These are phyloP conservation scores for Thraustotheca clavata DNA, from an alignment of 352 stramenopile species.

Conservation along the genomic window DNA sequence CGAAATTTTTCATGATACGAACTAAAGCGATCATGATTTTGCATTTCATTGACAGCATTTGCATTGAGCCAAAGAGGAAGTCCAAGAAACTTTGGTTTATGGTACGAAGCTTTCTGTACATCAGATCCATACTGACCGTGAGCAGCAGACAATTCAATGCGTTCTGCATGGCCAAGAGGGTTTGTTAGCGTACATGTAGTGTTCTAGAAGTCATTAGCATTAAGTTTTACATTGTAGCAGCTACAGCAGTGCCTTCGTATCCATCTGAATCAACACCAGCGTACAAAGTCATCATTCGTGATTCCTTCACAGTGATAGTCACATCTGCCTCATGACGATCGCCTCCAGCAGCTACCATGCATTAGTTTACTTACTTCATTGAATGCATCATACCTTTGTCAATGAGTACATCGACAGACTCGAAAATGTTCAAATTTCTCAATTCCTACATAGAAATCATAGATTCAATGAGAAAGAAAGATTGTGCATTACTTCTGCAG, in stretches of 20 bases:
- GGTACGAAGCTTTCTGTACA: slow-evolving; percentile 72
- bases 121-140: slow-evolving; percentile 82
- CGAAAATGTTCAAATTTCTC: slow-evolving; percentile 74
- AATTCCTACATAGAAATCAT: slow-evolving; percentile 47
- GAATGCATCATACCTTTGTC: slow-evolving; percentile 41
- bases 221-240: neutral
- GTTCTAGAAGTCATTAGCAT: slow-evolving; percentile 6
- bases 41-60: slow-evolving; percentile 69
- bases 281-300: slow-evolving; percentile 76
- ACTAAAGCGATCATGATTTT: slow-evolving; percentile 79
- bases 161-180: slow-evolving; percentile 74
- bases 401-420: slow-evolving; percentile 70
- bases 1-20: slow-evolving; percentile 86
- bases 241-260: slow-evolving; percentile 73
- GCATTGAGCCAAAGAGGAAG: slow-evolving; percentile 71
- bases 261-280: slow-evolving; percentile 77
- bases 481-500: slow-evolving; percentile 24
- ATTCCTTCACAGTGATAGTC: slow-evolving; percentile 83
- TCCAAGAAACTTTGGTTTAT: slow-evolving; percentile 81
- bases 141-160: slow-evolving; percentile 66
- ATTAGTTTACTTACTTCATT: neutral
- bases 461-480: slow-evolving; percentile 45
- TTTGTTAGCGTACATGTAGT: slow-evolving; percentile 58
- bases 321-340: slow-evolving; percentile 69
- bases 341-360: slow-evolving; percentile 48